Evolutionary conservation across 2,329 filamentous ascomycete species (phyloP), one percentile per base, ranked within the genome.

Genomic region (Hypoxylon sp.): DNA sequence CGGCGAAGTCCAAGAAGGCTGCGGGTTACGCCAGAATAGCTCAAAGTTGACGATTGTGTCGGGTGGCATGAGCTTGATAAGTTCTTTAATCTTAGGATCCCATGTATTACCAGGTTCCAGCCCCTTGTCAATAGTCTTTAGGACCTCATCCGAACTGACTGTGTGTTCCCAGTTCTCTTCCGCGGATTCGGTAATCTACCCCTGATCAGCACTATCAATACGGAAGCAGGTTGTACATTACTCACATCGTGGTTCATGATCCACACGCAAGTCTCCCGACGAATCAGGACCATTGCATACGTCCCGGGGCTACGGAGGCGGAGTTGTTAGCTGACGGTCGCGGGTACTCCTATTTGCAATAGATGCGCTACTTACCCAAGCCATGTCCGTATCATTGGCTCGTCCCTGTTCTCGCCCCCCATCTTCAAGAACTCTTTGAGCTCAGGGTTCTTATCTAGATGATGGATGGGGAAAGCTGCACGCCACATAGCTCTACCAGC

Each of bases 401-500:
- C 76, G 14, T 82, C 78, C 14, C 78, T 78, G 26, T 82, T 75
- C 44, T 76, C 73, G 1, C 76, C 76, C 3, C 79, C 78, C 69
- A 84, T 78, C 33, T 81, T 79, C 44, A 81, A 81, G 58, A 81
- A 78, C 63, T 76, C 68, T 56, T 76, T 76, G 2, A 78, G 72
- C 61, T 76, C 63, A 1, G 79, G 76, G 42, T 82, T 79, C 65
- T 80, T 78, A 18, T 80, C 77, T 1, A 83, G 54, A 48, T 81
- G 76, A 6, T 80, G 73, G 7, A 72, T 77, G 40, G 76, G 71
- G 64, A 82, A 82, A 40, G 80, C 80, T 8, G 81, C 80, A 18
- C 81, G 75, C 78, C 74, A 81, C 75, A 82, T 80, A 9, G 81
- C 80, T 66, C 80, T 77, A 2, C 80, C 80, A 0, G 77, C 79